A percentile compares a stretch with the other conserved stretches of the same genome.
These are phyloP conservation scores for Pseudogymnoascus destructans DNA, from an alignment of 2,329 filamentous ascomycete species.

Conservation along the genomic window DNA sequence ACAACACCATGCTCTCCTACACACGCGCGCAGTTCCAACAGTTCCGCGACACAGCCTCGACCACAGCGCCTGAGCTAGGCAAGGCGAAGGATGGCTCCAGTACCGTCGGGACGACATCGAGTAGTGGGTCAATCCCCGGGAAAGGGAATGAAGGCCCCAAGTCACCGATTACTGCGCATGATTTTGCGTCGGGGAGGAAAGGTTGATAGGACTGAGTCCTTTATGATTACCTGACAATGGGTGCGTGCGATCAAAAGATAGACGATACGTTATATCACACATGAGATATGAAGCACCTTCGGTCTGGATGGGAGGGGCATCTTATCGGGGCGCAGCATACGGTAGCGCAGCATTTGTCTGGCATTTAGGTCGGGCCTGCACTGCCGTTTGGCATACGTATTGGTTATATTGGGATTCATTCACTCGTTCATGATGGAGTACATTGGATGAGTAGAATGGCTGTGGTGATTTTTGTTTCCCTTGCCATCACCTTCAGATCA, in stretches of 20 bases:
- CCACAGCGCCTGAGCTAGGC: not conserved
- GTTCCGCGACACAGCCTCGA: not conserved
- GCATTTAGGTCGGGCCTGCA: not conserved
- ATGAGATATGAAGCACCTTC: not conserved
- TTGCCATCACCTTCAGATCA: not conserved
- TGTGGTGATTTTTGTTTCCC: not conserved
- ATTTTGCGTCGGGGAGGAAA: not conserved
- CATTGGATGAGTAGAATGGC: not conserved
- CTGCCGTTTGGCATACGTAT: not conserved
- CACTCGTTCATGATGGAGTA: not conserved
- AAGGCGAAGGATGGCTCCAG: not conserved
- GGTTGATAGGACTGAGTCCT: not conserved
- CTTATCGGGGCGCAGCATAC: not conserved
- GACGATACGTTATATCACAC: not conserved
- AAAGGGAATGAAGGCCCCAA: not conserved
- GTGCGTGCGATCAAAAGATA: not conserved
- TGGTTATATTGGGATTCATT: not conserved
- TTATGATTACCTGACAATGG: not conserved
- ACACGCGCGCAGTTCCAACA: not conserved
- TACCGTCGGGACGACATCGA: not conserved
- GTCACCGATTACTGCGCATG: not conserved
- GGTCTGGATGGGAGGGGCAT: not conserved
- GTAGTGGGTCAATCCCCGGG: not conserved
- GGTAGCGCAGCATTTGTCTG: not conserved
- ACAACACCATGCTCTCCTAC: not conserved